These are phyloP conservation scores for Globisporangium alternatum DNA, from an alignment of 352 stramenopile genomes.

Conservation along the genomic window DNA sequence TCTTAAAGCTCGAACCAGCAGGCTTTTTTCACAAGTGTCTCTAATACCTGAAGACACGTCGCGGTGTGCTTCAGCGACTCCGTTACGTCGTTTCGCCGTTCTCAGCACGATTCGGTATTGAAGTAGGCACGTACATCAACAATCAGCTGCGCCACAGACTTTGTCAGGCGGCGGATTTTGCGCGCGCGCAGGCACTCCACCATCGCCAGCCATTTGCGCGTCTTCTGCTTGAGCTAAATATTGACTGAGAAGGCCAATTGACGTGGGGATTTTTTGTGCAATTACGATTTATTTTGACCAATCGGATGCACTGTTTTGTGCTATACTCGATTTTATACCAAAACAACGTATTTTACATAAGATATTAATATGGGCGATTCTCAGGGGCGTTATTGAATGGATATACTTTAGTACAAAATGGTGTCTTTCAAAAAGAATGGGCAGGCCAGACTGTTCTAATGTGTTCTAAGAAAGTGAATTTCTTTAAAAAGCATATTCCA, in stretches of 20 bases:
- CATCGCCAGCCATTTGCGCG: not conserved
- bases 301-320: not conserved
- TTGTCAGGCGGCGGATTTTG: not conserved
- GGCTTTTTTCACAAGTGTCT: not conserved
- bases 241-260: not conserved
- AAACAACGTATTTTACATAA: not conserved
- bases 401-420: not conserved
- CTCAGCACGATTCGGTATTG: not conserved
- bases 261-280: not conserved
- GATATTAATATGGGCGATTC: not conserved
- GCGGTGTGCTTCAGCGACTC: not conserved
- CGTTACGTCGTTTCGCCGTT: not conserved
- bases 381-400: not conserved
- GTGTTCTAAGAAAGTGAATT: too few species aligned
- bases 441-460: too few species aligned
- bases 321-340: not conserved
- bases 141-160: not conserved
- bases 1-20: not conserved
- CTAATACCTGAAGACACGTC: not conserved
- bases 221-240: not conserved
- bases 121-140: not conserved
- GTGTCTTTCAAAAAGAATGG: too few species aligned
- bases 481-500: too few species aligned
- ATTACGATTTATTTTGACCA: not conserved
- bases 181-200: too few species aligned